These are phyloP conservation scores for Vishniacozyma victoriae DNA, from an alignment of 768 basidiomycete genomes.

Conservation along the genomic window DNA sequence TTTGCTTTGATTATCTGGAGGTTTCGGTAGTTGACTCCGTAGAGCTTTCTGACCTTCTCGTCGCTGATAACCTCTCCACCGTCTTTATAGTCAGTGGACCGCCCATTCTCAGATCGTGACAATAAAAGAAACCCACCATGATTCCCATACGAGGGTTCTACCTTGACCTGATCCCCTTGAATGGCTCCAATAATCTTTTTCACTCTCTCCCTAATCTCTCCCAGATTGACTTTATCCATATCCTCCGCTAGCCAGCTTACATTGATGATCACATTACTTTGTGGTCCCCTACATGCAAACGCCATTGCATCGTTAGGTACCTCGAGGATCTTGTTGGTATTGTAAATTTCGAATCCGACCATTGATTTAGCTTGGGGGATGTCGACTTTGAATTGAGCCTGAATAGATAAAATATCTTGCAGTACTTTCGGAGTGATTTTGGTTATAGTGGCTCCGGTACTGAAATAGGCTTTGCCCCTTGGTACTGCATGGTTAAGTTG, in stretches of 20 bases:
- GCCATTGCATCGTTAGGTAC: background rate
- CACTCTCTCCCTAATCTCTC: no score
- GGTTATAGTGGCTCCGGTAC: background rate
- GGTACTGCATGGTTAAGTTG: background rate
- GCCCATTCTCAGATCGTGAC: background rate
- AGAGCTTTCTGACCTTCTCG: no score
- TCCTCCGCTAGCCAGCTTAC: no score
- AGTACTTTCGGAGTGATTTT: no score
- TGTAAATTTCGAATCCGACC: background rate
- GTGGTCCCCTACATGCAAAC: background rate
- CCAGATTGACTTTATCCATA: no score
- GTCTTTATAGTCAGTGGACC: no score
- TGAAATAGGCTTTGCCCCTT: background rate
- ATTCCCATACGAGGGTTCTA: background rate
- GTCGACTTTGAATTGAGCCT: background rate
- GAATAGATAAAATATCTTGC: background rate
- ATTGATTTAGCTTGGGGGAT: background rate
- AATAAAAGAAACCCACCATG: background rate
- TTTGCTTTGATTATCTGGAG: conserved; percentile 48
- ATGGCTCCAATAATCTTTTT: no score
- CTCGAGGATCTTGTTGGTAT: background rate
- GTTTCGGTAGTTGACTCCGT: conserved; percentile 48
- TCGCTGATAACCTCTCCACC: no score
- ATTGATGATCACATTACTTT: background rate
- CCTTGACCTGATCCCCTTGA: background rate